Base-by-base conservation (phyloP, 768 basidiomycete genomes). In the Auricularia cornea region DNA sequence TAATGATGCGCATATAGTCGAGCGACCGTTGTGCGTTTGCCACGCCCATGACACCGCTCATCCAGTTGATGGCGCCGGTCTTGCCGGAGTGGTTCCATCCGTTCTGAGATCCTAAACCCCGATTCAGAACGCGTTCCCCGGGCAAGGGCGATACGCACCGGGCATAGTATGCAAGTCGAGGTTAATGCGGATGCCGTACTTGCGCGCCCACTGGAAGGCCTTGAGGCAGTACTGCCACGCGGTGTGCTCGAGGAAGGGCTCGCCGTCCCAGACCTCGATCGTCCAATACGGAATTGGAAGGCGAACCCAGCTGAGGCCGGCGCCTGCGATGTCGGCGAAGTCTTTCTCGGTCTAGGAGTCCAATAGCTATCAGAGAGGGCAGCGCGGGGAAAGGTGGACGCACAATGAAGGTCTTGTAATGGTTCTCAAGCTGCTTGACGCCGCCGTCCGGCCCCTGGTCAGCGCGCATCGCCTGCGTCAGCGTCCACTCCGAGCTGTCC, bases 81-180 rank as follows among this genome's bases (percentile, higher is more conserved):
- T 77, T 85, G 79, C 54, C 66, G 26, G 92, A 94, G 75, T 98
- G 96, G 72, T 98, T 98, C 92, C 92, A 97, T 5, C 94, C 94
- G 54, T 57, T 29, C 26, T 57, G 54, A 5, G 30, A 57, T 11
- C 26, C 30, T 57, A 26, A 28, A 4, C 54, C 26, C 26, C 18
- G 28, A 6, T 57, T 11, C 6, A 12, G 11, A 57, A 28, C 28
- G 54, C 28, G 29, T 16, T 20, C 29, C 54, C 26, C 26, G 26
- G 6, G 54, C 11, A 28, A 26, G 12, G 12, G 26, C 26, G 29
- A 20, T 10, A 29, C 30, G 28, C 84, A 48, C 93, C 92, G 32
- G 92, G 92, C 30, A 87, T 78, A 3, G 89, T 81, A 71, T 92
- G 90, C 33, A 92, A 74, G 75, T 95, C 94, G 12, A 95, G 76